Percentiles rank a stretch among this genome's conserved stretches.
Conservation (phyloP, 2,329 filamentous ascomycete genomes). For the Bipolaris sorokiniana region DNA sequence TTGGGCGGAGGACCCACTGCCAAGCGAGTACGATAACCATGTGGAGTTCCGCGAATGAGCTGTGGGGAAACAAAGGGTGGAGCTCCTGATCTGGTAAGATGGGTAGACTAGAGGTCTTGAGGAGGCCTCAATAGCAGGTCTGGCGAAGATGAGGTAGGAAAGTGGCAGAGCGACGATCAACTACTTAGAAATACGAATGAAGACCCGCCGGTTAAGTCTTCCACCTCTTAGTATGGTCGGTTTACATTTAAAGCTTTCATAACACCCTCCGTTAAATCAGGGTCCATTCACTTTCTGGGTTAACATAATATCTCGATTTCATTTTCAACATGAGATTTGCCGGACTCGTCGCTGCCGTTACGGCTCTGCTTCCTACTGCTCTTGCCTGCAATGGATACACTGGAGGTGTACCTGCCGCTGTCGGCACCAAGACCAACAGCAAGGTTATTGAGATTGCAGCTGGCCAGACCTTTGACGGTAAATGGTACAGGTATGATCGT, state of each 20-base stretch:
- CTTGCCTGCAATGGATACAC: slow-evolving; percentile 36
- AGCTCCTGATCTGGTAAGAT: slow-evolving; percentile 9
- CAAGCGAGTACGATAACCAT: slow-evolving; percentile 10
- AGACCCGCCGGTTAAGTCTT: background rate
- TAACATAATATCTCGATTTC: background rate
- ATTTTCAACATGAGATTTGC: slow-evolving; percentile 25
- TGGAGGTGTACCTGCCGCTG: slow-evolving; percentile 32
- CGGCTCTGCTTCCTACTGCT: slow-evolving; percentile 28
- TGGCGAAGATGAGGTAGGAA: slow-evolving; percentile 7
- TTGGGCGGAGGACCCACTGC: slow-evolving; percentile 13
- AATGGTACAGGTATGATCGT: slow-evolving; percentile 36
- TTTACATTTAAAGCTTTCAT: background rate
- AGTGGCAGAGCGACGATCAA: background rate
- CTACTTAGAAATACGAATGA: slow-evolving; percentile 10
- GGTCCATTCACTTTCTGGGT: background rate
- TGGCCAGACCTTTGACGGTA: slow-evolving; percentile 31
- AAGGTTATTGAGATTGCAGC: slow-evolving; percentile 34
- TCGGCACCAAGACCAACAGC: slow-evolving; percentile 35
- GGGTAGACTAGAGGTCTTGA: slow-evolving; percentile 1
- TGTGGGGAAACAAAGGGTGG: background rate
- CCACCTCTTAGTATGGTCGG: slow-evolving; percentile 13
- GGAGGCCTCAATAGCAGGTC: slow-evolving; percentile 4
- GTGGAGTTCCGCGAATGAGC: slow-evolving; percentile 26
- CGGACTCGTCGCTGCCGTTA: slow-evolving; percentile 19
- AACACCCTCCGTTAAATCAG: background rate